These are phyloP conservation scores for Leccinum fibrillosum DNA, from an alignment of 768 basidiomycete genomes.

Conservation along the genomic window DNA sequence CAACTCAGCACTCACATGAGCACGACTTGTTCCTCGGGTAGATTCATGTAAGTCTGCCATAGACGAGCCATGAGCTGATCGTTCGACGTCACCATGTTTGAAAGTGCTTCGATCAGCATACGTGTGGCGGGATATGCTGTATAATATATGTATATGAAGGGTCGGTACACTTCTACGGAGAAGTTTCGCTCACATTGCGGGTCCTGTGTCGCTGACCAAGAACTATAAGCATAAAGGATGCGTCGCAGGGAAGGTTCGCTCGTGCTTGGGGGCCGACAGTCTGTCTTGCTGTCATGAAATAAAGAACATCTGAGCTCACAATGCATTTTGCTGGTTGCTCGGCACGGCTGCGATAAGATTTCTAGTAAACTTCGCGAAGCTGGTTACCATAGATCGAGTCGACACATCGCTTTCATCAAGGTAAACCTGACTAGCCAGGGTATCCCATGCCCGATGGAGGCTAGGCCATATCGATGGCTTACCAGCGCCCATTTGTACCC, in stretches of 20 bases:
- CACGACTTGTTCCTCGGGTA: slow-evolving; percentile 71
- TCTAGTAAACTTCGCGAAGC: slow-evolving; percentile 73
- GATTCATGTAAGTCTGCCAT: slow-evolving; percentile 63
- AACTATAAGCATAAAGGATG: slow-evolving; percentile 70
- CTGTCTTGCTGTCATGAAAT: neutral
- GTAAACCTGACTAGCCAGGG: slow-evolving; percentile 32
- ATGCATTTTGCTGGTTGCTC: slow-evolving; percentile 67
- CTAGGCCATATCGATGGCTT: slow-evolving; percentile 52
- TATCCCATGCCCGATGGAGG: slow-evolving; percentile 54
- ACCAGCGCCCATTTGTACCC: slow-evolving; percentile 34
- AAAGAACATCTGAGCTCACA: slow-evolving; percentile 46
- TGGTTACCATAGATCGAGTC: slow-evolving; percentile 42
- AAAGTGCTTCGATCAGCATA: slow-evolving; percentile 71
- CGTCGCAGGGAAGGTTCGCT: slow-evolving; percentile 69
- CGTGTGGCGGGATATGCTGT: slow-evolving; percentile 63
- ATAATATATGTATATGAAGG: neutral
- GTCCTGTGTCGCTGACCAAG: slow-evolving; percentile 69
- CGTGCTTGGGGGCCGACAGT: slow-evolving; percentile 41
- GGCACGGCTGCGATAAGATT: slow-evolving; percentile 78
- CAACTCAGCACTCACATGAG: slow-evolving; percentile 55
- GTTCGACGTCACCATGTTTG: slow-evolving; percentile 81
- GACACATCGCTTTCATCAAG: slow-evolving; percentile 30
- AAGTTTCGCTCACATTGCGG: slow-evolving; percentile 43
- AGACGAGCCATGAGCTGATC: slow-evolving; percentile 50
- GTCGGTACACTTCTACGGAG: neutral